Conservation (phyloP, 192 early-diverging fungal species). For the Coemansia sp. region DNA sequence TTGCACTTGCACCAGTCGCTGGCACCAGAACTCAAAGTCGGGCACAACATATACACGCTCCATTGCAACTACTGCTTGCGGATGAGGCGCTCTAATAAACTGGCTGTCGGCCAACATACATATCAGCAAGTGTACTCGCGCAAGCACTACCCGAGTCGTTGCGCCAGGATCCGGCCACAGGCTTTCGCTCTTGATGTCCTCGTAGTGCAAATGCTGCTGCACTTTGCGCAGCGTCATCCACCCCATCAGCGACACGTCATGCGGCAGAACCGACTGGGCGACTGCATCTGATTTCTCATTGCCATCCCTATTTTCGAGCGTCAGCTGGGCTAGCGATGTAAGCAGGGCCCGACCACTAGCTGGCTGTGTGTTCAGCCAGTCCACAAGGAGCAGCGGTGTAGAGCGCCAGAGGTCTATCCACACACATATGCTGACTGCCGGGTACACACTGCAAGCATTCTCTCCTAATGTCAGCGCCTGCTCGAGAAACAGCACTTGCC, state of each 20-base stretch:
- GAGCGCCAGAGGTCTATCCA: slow-evolving; percentile 51
- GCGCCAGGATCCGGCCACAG: background rate
- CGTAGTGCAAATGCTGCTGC: slow-evolving; percentile 26
- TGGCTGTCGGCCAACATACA: background rate
- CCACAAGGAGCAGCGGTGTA: background rate
- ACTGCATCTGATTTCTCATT: background rate
- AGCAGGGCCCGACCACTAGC: slow-evolving; percentile 5
- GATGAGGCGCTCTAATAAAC: background rate
- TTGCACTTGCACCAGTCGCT: background rate
- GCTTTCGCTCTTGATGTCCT: background rate
- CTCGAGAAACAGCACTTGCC: slow-evolving; percentile 18
- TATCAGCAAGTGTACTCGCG: background rate
- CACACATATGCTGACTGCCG: slow-evolving; percentile 28
- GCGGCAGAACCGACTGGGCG: slow-evolving; percentile 27
- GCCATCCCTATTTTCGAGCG: background rate
- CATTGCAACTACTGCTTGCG: background rate
- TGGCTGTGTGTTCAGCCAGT: background rate
- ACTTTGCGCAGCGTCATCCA: slow-evolving; percentile 28
- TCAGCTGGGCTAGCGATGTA: slow-evolving; percentile 5
- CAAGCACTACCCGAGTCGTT: background rate
- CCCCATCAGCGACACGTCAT: slow-evolving; percentile 39
- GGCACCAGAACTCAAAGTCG: slow-evolving; percentile 6
- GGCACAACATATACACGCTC: background rate
- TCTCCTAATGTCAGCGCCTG: slow-evolving; percentile 15
- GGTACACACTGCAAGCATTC: slow-evolving; percentile 7